These are phyloP conservation scores for Serendipita sp. DNA, from an alignment of 768 basidiomycete genomes.

Conservation along the genomic window DNA sequence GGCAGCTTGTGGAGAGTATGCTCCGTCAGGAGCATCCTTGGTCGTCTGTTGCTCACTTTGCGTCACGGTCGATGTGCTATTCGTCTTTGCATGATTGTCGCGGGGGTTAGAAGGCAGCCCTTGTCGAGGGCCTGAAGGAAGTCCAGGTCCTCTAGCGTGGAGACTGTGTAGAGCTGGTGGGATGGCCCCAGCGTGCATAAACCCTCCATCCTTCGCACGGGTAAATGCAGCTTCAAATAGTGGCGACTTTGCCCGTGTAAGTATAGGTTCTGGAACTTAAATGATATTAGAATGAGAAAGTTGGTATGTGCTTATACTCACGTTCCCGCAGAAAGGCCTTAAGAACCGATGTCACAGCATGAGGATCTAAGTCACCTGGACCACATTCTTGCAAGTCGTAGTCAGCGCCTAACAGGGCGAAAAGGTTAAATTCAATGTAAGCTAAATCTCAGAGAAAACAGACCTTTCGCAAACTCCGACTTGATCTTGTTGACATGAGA, in stretches of 20 bases:
- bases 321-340: conserved; percentile 86
- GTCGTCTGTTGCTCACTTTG: no score
- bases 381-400: conserved; percentile 63
- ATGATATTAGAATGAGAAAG: conserved; percentile 7
- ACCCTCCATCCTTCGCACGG: conserved; percentile 13
- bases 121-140: conserved; percentile 24
- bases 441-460: conserved; percentile 11
- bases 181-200: conserved; percentile 9
- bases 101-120: conserved; percentile 20
- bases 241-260: conserved; percentile 55
- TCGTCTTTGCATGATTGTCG: conserved; percentile 17
- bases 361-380: conserved; percentile 83
- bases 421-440: no score
- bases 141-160: conserved; percentile 17
- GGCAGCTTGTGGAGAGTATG: conserved; percentile 33
- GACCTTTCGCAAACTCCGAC: conserved; percentile 68
- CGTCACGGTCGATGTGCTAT: no score
- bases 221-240: conserved; percentile 67
- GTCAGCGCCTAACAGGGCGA: conserved; percentile 47
- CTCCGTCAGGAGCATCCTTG: conserved; percentile 35
- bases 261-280: conserved; percentile 71
- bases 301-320: conserved; percentile 29
- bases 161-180: background rate
- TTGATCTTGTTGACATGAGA: conserved; percentile 64
- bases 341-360: conserved; percentile 85